These are phyloP conservation scores for Lunasporangiospora selenospora DNA, from an alignment of 192 early-diverging fungal species.

Conservation along the genomic window DNA sequence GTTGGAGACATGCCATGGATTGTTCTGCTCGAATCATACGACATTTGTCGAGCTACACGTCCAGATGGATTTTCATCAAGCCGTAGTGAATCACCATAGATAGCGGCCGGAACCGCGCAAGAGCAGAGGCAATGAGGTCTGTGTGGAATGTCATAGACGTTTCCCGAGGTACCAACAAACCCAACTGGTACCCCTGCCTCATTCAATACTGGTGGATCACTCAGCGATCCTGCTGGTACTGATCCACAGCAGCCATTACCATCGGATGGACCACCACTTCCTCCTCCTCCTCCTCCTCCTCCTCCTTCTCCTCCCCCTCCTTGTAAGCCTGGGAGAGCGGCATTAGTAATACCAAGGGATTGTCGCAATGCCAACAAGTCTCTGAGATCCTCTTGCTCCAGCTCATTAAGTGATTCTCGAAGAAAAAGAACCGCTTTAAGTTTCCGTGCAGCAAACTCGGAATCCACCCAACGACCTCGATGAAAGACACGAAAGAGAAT, in stretches of 20 bases:
- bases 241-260: too few relatives aligned
- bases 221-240: too few relatives aligned
- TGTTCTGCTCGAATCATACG: too few relatives aligned
- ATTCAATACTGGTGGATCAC: constrained; percentile 12
- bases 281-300: background rate
- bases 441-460: constrained; percentile 9
- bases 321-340: too few relatives aligned
- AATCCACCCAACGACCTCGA: constrained; percentile 20
- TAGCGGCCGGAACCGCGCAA: too few relatives aligned
- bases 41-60: too few relatives aligned
- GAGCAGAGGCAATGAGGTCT: too few relatives aligned
- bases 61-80: too few relatives aligned
- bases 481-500: constrained; percentile 22
- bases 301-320: background rate
- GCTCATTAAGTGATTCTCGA: constrained; percentile 19
- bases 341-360: too few relatives aligned
- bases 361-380: constrained; percentile 20
- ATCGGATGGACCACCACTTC: background rate
- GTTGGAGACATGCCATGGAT: too few relatives aligned
- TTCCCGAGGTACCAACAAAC: constrained; percentile 17
- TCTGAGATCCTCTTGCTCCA: constrained; percentile 36
- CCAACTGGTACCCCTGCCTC: constrained; percentile 6
- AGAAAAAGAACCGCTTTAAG: constrained; percentile 28
- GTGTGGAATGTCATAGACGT: background rate
- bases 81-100: too few relatives aligned